A percentile compares a stretch with the other conserved stretches of the same genome.
Conservation (phyloP, 2,329 filamentous ascomycete species). For the Ophiostoma sp. region DNA sequence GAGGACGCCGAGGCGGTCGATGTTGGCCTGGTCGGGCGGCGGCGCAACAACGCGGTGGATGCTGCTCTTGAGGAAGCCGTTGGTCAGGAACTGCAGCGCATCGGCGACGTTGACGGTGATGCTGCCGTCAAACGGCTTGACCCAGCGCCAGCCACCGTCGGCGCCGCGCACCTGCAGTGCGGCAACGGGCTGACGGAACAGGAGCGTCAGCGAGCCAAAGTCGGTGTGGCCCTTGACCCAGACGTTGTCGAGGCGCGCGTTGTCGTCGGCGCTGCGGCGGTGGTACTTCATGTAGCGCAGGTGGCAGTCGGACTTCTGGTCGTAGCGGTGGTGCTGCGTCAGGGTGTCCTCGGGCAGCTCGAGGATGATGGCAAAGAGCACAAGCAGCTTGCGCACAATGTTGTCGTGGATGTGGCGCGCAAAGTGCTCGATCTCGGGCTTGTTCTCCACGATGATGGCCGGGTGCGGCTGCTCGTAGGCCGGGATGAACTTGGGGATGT, state of each 20-base stretch:
- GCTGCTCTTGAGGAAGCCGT: slow-evolving; percentile 37
- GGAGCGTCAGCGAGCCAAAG: slow-evolving; percentile 46
- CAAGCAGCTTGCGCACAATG: slow-evolving; percentile 49
- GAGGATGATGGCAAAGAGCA: slow-evolving; percentile 55
- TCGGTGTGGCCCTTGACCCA: slow-evolving; percentile 45
- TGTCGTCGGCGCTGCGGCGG: slow-evolving; percentile 33
- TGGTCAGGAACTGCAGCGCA: slow-evolving; percentile 42
- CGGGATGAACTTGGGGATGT: slow-evolving; percentile 52
- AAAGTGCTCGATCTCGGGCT: slow-evolving; percentile 53
- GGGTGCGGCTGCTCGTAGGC: slow-evolving; percentile 43
- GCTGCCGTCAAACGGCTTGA: slow-evolving; percentile 40
- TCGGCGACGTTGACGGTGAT: slow-evolving; percentile 46
- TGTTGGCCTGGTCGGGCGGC: slow-evolving; percentile 40
- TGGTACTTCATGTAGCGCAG: slow-evolving; percentile 56
- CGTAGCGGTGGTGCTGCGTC: slow-evolving; percentile 50
- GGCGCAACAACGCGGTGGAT: slow-evolving; percentile 35
- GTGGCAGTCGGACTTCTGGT: slow-evolving; percentile 50
- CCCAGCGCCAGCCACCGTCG: slow-evolving; percentile 41
- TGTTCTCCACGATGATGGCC: slow-evolving; percentile 41
- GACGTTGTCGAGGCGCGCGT: slow-evolving; percentile 32
- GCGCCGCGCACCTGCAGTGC: slow-evolving; percentile 45
- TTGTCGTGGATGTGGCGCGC: slow-evolving; percentile 42
- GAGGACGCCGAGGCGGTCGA: slow-evolving; percentile 46
- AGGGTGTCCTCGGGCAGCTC: slow-evolving; percentile 54
- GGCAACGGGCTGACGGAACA: slow-evolving; percentile 51